phyloP scores from a whole-genome alignment of 345 rosid genomes.

The Moricandia moricandioides region DNA sequence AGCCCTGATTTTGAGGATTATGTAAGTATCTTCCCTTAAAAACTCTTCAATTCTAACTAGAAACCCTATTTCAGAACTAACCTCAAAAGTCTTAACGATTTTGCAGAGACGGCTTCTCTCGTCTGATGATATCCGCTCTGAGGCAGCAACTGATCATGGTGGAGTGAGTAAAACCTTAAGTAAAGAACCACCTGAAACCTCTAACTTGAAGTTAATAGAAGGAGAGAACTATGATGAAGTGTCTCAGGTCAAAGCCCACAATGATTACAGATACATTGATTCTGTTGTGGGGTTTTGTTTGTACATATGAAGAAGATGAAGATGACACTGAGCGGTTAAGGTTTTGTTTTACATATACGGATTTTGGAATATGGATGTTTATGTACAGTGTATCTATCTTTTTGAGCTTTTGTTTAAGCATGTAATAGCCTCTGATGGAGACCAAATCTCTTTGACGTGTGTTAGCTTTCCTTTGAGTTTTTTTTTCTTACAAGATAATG shows the following conservation, averaged over 20 bases:
- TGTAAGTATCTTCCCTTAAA: slow-evolving; percentile 50
- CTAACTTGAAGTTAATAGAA: slow-evolving; percentile 34
- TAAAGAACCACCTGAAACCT: slow-evolving; percentile 36
- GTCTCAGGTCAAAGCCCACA: slow-evolving; percentile 9
- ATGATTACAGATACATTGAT: neutral
- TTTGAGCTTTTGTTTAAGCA: neutral
- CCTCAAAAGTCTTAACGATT: neutral
- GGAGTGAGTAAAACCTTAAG: slow-evolving; percentile 32
- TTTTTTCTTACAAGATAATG: too few species aligned
- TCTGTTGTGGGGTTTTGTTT: slow-evolving; percentile 6
- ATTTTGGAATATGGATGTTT: neutral
- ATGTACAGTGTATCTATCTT: slow-evolving; percentile 17
- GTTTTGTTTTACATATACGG: too few species aligned
- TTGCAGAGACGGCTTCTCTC: slow-evolving; percentile 77
- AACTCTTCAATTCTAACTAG: neutral
- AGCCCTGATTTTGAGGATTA: slow-evolving; percentile 92
- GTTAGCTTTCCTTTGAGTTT: neutral
- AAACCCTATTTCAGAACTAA: neutral
- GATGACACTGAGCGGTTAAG: slow-evolving; percentile 13
- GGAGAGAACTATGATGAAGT: neutral
- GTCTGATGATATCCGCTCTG: slow-evolving; percentile 52
- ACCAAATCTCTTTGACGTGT: neutral
- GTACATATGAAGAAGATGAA: slow-evolving; percentile 31
- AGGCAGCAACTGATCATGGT: slow-evolving; percentile 28
- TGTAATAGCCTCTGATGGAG: neutral